phyloP scores from a whole-genome alignment of 2,329 filamentous ascomycete genomes.

The Coniochaeta ligniaria region DNA sequence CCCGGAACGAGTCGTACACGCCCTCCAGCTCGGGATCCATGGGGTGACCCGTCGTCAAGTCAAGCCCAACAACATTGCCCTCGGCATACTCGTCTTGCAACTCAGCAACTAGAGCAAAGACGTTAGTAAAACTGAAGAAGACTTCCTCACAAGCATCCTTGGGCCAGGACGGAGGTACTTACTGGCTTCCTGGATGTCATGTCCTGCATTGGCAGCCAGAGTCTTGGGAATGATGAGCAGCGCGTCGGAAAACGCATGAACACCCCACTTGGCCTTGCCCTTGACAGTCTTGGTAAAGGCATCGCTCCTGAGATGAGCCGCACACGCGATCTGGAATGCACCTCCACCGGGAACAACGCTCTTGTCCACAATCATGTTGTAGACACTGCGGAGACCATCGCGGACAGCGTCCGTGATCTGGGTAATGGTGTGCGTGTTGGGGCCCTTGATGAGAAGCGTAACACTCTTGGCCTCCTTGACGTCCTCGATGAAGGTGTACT shows the following conservation, averaged over 20 bases:
- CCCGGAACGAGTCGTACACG: conserved; percentile 93
- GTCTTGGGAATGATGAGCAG: conserved; percentile 96
- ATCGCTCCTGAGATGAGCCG: conserved; percentile 79
- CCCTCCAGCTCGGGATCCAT: conserved; percentile 94
- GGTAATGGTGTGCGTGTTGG: conserved; percentile 91
- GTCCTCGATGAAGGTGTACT: conserved; percentile 97
- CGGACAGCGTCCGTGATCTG: conserved; percentile 96
- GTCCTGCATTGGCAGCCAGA: conserved; percentile 88
- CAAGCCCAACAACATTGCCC: conserved; percentile 78
- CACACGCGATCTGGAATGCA: conserved; percentile 92
- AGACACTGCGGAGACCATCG: conserved; percentile 90
- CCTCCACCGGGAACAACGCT: conserved; percentile 92
- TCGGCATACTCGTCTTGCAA: conserved; percentile 82
- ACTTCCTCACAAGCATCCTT: neutral
- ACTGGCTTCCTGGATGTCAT: conserved; percentile 94
- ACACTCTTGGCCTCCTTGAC: conserved; percentile 99
- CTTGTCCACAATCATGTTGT: conserved; percentile 99
- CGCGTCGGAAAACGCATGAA: conserved; percentile 90
- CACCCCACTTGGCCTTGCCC: conserved; percentile 96
- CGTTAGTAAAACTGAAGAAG: neutral
- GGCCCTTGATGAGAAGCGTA: conserved; percentile 94
- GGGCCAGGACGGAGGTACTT: conserved; percentile 32
- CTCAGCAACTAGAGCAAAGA: conserved; percentile 56
- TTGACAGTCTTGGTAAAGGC: conserved; percentile 85
- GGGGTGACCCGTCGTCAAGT: conserved; percentile 78